Percentiles rank a stretch among this genome's conserved stretches.
These are phyloP conservation scores for Solanum aculeatissimum DNA, from an alignment of 305 asterid genomes.

Conservation along the genomic window DNA sequence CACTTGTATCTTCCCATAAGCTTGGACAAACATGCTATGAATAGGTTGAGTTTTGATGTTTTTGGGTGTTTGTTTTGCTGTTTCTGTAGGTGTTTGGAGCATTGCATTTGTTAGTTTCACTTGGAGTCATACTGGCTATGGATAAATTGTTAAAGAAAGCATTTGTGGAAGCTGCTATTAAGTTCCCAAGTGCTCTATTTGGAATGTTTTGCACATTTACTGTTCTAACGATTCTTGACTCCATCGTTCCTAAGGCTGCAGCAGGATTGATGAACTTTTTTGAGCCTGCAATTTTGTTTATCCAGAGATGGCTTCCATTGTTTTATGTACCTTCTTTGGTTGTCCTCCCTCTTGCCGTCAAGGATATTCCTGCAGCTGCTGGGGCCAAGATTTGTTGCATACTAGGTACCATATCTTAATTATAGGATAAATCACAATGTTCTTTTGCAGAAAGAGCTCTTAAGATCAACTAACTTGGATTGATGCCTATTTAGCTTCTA, in stretches of 20 bases:
- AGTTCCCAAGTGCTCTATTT: constrained; percentile 90
- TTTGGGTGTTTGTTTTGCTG: constrained; percentile 3
- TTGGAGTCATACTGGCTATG: constrained; percentile 73
- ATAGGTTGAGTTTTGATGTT: not conserved
- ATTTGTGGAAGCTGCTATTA: constrained; percentile 75
- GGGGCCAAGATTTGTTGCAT: constrained; percentile 69
- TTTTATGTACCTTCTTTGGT: constrained; percentile 93
- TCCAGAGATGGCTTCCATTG: constrained; percentile 96
- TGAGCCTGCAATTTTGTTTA: constrained; percentile 89
- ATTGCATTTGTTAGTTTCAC: constrained; percentile 65
- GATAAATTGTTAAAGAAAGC: constrained; percentile 74
- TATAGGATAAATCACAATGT: not conserved
- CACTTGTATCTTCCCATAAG: not conserved
- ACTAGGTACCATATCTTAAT: constrained; percentile 31
- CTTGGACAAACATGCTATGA: not conserved
- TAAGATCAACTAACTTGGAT: not conserved
- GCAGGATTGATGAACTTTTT: constrained; percentile 70
- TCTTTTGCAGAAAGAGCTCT: not conserved
- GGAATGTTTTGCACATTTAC: constrained; percentile 96
- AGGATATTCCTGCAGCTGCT: constrained; percentile 86
- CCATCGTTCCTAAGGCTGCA: constrained; percentile 63
- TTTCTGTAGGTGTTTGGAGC: constrained; percentile 43
- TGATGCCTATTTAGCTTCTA: not conserved
- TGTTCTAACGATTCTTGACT: constrained; percentile 59
- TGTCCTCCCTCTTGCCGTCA: constrained; percentile 82